Evolutionary conservation across 2,329 filamentous ascomycete species (phyloP).

Genomic region (Hypoxylon sp.): DNA sequence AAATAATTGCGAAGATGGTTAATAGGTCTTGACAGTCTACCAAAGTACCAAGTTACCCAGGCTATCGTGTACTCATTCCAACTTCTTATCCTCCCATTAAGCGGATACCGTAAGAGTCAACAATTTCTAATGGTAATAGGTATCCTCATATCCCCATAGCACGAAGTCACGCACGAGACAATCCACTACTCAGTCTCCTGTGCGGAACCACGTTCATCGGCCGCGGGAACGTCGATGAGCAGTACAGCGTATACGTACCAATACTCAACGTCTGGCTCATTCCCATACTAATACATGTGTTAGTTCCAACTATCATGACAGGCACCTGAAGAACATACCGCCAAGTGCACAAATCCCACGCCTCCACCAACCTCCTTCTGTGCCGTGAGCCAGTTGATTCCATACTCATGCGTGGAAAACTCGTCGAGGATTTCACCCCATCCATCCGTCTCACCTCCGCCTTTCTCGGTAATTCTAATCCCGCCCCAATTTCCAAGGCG

Average conservation of each 20-base stretch:
- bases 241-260: neutral
- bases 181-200: too few species aligned
- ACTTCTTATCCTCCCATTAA: too few species aligned
- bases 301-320: neutral
- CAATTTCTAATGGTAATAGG: too few species aligned
- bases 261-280: neutral
- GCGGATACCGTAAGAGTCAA: too few species aligned
- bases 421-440: neutral
- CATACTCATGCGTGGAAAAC: neutral
- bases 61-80: too few species aligned
- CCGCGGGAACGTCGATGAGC: neutral
- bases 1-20: too few species aligned
- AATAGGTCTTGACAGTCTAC: too few species aligned
- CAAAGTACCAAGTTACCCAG: too few species aligned
- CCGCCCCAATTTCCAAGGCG: neutral
- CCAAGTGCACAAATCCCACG: neutral
- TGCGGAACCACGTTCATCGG: too few species aligned
- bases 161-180: too few species aligned
- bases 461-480: neutral
- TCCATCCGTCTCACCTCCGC: neutral
- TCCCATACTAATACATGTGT: neutral
- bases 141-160: too few species aligned
- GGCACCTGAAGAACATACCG: neutral
- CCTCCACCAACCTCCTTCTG: too few species aligned
- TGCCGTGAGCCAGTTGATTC: neutral